phyloP scores from a whole-genome alignment of 305 asterid species.

The Fraxinus sp. region DNA sequence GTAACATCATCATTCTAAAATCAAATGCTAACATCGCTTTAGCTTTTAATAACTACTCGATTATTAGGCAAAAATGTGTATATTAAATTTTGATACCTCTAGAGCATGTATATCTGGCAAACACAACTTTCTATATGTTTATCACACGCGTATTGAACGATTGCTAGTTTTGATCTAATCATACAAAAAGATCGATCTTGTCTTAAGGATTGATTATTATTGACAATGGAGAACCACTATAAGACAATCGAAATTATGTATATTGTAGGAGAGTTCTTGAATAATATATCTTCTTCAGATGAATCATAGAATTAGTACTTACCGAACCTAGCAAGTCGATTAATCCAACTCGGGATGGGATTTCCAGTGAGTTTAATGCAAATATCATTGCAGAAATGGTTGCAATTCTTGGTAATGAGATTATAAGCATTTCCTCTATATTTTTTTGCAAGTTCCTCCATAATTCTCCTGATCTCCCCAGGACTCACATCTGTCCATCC shows the following conservation, averaged over 20 bases:
- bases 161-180: not conserved
- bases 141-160: not conserved
- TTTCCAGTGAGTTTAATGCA: slow-evolving; percentile 54
- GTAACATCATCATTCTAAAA: not conserved
- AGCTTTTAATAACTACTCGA: not conserved
- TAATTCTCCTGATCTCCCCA: slow-evolving; percentile 39
- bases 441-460: slow-evolving; percentile 56
- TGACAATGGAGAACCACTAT: not conserved
- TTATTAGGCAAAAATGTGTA: not conserved
- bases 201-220: not conserved
- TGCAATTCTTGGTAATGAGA: slow-evolving; percentile 65
- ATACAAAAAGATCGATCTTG: not conserved
- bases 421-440: slow-evolving; percentile 65
- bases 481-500: slow-evolving; percentile 60
- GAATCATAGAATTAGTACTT: not conserved
- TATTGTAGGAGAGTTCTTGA: not conserved
- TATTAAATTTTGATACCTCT: not conserved
- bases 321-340: slow-evolving; percentile 80
- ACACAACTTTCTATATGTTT: not conserved
- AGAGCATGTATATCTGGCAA: not conserved
- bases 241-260: no score
- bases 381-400: slow-evolving; percentile 77
- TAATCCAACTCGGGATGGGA: slow-evolving; percentile 70
- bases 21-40: not conserved
- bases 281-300: not conserved